Evolutionary conservation across 2,329 filamentous ascomycete genomes (phyloP).

Genomic region (Colletotrichum sp.): DNA sequence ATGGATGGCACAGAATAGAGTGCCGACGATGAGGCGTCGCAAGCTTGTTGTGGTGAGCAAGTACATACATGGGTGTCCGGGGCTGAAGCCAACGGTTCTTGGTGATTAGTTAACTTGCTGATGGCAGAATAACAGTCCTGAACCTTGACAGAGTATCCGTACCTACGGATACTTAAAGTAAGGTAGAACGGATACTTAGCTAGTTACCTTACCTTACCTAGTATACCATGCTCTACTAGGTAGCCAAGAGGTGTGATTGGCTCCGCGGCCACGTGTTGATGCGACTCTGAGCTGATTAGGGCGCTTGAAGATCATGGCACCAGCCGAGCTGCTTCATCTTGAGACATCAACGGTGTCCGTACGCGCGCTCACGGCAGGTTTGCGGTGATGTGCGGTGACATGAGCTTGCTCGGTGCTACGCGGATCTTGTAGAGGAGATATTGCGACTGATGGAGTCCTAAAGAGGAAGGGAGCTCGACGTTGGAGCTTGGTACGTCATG

Average conservation of each 20-base stretch:
- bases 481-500: not conserved
- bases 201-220: not conserved
- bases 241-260: not conserved
- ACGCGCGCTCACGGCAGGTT: not conserved
- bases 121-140: not conserved
- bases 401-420: not conserved
- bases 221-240: not conserved
- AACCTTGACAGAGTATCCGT: not conserved
- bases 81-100: not conserved
- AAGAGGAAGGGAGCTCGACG: not conserved
- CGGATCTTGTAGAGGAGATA: not conserved
- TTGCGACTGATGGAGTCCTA: not conserved
- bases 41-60: not conserved
- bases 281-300: not conserved
- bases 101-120: not conserved
- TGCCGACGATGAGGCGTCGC: not conserved
- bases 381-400: not conserved
- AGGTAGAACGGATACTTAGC: not conserved
- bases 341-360: not conserved
- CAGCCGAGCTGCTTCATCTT: slow-evolving; percentile 7
- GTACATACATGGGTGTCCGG: not conserved
- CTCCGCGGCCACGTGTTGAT: not conserved
- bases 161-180: not conserved
- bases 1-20: not conserved
- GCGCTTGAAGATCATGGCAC: slow-evolving; percentile 1